phyloP scores from a whole-genome alignment of 352 stramenopile genomes.

The Phytophthora pistaciae region DNA sequence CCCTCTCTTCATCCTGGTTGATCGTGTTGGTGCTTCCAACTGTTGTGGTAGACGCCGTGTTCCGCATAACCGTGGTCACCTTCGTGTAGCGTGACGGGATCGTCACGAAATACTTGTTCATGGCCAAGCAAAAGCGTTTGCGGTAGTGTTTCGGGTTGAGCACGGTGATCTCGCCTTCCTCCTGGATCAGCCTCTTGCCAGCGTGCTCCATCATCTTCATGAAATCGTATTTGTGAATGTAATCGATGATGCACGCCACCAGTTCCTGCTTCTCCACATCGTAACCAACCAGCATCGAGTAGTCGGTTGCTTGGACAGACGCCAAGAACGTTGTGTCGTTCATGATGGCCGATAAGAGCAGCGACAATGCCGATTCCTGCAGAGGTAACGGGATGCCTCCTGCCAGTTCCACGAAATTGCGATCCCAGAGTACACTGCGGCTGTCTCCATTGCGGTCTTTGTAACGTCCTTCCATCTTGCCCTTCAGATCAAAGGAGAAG shows the following conservation, averaged over 20 bases:
- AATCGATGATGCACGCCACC: slow-evolving; percentile 91
- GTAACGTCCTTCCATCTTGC: slow-evolving; percentile 89
- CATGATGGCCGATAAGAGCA: slow-evolving; percentile 85
- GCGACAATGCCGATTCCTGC: slow-evolving; percentile 84
- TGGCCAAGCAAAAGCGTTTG: slow-evolving; percentile 84
- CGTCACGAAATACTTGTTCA: slow-evolving; percentile 92
- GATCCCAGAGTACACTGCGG: slow-evolving; percentile 81
- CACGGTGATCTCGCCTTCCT: slow-evolving; percentile 91
- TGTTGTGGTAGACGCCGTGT: slow-evolving; percentile 36
- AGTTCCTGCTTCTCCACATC: slow-evolving; percentile 89
- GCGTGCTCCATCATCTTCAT: slow-evolving; percentile 93
- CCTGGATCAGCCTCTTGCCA: slow-evolving; percentile 89
- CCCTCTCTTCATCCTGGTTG: slow-evolving; percentile 41
- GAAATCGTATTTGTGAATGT: slow-evolving; percentile 93
- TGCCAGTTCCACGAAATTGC: slow-evolving; percentile 89
- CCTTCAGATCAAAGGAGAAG: slow-evolving; percentile 90
- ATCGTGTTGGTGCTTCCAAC: slow-evolving; percentile 31
- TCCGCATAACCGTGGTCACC: slow-evolving; percentile 73
- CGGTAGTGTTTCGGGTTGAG: slow-evolving; percentile 90
- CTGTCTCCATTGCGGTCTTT: slow-evolving; percentile 43
- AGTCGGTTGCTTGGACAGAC: slow-evolving; percentile 87
- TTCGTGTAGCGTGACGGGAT: slow-evolving; percentile 90
- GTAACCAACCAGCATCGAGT: slow-evolving; percentile 91
- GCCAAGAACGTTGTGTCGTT: slow-evolving; percentile 90
- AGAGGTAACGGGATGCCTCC: slow-evolving; percentile 83